Evolutionary conservation across 208 protist genomes (phyloP).

Genomic region (Blechomonas ayalai): DNA sequence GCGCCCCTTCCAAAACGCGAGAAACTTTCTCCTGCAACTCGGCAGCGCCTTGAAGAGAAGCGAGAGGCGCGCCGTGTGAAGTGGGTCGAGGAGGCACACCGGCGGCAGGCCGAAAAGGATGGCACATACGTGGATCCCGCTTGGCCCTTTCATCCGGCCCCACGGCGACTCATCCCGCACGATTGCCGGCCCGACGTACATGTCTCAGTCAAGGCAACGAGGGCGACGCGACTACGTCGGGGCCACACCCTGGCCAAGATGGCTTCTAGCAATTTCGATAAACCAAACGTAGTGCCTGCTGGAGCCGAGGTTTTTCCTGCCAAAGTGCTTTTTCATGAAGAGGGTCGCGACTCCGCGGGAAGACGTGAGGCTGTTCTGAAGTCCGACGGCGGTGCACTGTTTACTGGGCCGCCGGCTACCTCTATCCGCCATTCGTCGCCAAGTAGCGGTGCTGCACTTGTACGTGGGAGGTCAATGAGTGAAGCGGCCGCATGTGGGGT

Average conservation of each 20-base stretch:
- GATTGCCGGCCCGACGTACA: conserved; percentile 56
- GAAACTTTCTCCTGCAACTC: conserved; percentile 26
- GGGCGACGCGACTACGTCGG: conserved; percentile 43
- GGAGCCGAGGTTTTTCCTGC: too few relatives aligned
- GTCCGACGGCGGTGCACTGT: too few relatives aligned
- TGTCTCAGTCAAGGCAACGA: conserved; percentile 47
- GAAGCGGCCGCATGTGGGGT: too few relatives aligned
- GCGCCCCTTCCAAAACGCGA: conserved; percentile 17
- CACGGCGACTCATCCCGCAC: conserved; percentile 62
- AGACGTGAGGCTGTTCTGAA: too few relatives aligned
- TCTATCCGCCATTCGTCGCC: too few relatives aligned
- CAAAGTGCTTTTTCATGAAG: too few relatives aligned
- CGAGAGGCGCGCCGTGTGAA: conserved; percentile 27
- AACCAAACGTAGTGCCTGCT: too few relatives aligned
- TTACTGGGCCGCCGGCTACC: too few relatives aligned
- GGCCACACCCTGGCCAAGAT: conserved; percentile 21
- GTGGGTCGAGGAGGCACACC: conserved; percentile 28
- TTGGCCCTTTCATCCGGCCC: conserved; percentile 43
- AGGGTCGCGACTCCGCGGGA: too few relatives aligned
- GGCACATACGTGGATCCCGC: conserved; percentile 16
- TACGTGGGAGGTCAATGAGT: too few relatives aligned
- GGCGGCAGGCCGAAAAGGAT: conserved; percentile 4
- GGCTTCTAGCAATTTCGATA: too few relatives aligned
- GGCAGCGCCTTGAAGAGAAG: conserved; percentile 23
- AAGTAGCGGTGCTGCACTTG: too few relatives aligned